A percentile compares a stretch with the other conserved stretches of the same genome.
These are phyloP conservation scores for Ophiognomonia clavigignenti-juglandacearum DNA, from an alignment of 2,329 filamentous ascomycete genomes.

Conservation along the genomic window DNA sequence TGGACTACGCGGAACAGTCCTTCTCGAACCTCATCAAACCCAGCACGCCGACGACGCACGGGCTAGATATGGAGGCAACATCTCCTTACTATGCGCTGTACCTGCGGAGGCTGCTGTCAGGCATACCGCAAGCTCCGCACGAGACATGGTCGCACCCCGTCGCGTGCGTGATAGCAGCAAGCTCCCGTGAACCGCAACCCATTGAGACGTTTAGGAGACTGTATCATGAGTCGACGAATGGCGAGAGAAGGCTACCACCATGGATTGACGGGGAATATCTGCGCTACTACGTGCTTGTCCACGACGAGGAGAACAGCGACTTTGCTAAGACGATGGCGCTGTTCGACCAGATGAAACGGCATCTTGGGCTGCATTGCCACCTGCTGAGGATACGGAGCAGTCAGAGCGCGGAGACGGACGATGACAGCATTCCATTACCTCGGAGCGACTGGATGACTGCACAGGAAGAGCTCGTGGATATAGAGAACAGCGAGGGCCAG, in stretches of 20 bases:
- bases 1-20: constrained; percentile 68
- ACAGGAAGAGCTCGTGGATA: constrained; percentile 73
- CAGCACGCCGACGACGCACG: constrained; percentile 34
- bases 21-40: constrained; percentile 34
- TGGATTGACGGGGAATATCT: constrained; percentile 93
- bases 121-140: constrained; percentile 71
- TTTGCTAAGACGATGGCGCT: constrained; percentile 83
- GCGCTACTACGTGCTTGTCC: constrained; percentile 91
- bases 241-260: constrained; percentile 65
- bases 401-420: constrained; percentile 82
- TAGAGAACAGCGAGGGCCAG: constrained; percentile 62
- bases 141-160: constrained; percentile 95
- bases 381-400: constrained; percentile 79
- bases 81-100: constrained; percentile 85
- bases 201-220: constrained; percentile 82
- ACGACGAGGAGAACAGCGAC: constrained; percentile 94
- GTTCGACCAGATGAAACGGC: constrained; percentile 99
- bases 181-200: constrained; percentile 75
- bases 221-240: constrained; percentile 79
- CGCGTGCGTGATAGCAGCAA: constrained; percentile 90
- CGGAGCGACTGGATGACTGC: constrained; percentile 86
- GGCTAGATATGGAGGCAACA: constrained; percentile 44
- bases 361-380: constrained; percentile 93
- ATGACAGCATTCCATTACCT: constrained; percentile 80
- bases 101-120: constrained; percentile 75